Conservation (phyloP, 441 rosid species). For the Eruca vesicaria region DNA sequence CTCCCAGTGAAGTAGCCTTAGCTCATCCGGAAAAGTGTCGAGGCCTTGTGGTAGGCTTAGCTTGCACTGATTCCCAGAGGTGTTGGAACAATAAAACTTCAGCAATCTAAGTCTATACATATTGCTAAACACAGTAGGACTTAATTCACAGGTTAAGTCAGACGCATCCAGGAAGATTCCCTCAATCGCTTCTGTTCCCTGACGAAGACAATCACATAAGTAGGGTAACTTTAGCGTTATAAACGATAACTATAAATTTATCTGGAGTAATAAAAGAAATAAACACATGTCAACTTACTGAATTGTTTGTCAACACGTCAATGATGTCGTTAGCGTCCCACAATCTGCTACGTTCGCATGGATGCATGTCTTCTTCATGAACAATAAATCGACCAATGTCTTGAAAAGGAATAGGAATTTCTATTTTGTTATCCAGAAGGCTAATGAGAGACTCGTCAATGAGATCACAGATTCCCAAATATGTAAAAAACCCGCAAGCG, state of each 20-base stretch:
- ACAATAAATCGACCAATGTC: constrained; percentile 35
- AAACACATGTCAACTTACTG: constrained; percentile 12
- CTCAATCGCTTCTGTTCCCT: constrained; percentile 24
- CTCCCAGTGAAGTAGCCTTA: constrained; percentile 32
- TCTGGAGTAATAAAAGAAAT: background rate
- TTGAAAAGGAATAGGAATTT: constrained; percentile 41
- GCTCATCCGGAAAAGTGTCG: constrained; percentile 4
- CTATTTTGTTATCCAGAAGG: background rate
- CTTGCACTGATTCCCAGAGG: background rate
- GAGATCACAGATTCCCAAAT: constrained; percentile 29
- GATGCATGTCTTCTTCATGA: constrained; percentile 14
- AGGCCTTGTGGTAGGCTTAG: background rate
- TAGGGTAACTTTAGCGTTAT: background rate
- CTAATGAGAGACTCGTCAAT: constrained; percentile 5
- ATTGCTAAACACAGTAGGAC: background rate
- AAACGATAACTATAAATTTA: background rate
- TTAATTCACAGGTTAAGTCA: background rate
- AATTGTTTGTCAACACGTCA: background rate
- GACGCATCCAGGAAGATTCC: constrained; percentile 26
- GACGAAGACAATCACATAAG: background rate
- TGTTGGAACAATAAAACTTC: background rate
- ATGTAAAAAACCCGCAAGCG: constrained; percentile 14
- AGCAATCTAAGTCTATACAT: constrained; percentile 28
- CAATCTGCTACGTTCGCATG: constrained; percentile 21
- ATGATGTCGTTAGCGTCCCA: constrained; percentile 10